Percentiles rank a stretch among this genome's conserved stretches.
These are phyloP conservation scores for Tricholoma saponaceum DNA, from an alignment of 768 basidiomycete genomes.

Conservation along the genomic window DNA sequence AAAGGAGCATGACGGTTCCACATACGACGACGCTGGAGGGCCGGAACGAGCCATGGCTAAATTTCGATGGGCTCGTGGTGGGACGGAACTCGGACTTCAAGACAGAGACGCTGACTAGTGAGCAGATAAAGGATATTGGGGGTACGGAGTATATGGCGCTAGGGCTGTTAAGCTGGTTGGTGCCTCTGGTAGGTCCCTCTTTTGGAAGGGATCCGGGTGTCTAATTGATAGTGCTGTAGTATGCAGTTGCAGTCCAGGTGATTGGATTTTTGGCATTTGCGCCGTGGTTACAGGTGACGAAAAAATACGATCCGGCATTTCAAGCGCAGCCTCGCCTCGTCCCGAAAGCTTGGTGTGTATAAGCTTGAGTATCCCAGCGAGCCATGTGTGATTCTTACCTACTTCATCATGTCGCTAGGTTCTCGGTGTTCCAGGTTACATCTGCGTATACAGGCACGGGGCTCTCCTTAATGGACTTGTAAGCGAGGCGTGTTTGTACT, in stretches of 20 bases:
- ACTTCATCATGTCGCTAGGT: slow-evolving; percentile 26
- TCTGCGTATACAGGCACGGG: slow-evolving; percentile 67
- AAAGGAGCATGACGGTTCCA: slow-evolving; percentile 49
- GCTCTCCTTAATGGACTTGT: slow-evolving; percentile 61
- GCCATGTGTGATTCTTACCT: neutral
- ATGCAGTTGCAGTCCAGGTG: slow-evolving; percentile 58
- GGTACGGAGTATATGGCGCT: slow-evolving; percentile 74
- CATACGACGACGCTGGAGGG: slow-evolving; percentile 35
- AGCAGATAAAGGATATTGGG: slow-evolving; percentile 69
- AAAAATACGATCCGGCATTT: slow-evolving; percentile 46
- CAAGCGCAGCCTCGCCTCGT: slow-evolving; percentile 45
- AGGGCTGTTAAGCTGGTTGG: slow-evolving; percentile 43
- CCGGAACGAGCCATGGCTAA: slow-evolving; percentile 32
- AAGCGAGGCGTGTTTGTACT: slow-evolving; percentile 10
- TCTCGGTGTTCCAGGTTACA: slow-evolving; percentile 39
- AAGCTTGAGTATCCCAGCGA: neutral
- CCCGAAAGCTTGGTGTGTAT: slow-evolving; percentile 53
- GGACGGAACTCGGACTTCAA: slow-evolving; percentile 59
- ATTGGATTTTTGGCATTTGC: slow-evolving; percentile 53
- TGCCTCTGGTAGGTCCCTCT: slow-evolving; percentile 35
- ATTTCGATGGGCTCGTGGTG: slow-evolving; percentile 39
- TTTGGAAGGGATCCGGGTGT: neutral
- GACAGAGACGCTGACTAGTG: slow-evolving; percentile 52
- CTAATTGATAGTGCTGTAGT: slow-evolving; percentile 37
- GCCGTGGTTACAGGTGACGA: slow-evolving; percentile 51